Evolutionary conservation across 352 stramenopile species (phyloP).

Genomic region (Pythium grandisporangium): DNA sequence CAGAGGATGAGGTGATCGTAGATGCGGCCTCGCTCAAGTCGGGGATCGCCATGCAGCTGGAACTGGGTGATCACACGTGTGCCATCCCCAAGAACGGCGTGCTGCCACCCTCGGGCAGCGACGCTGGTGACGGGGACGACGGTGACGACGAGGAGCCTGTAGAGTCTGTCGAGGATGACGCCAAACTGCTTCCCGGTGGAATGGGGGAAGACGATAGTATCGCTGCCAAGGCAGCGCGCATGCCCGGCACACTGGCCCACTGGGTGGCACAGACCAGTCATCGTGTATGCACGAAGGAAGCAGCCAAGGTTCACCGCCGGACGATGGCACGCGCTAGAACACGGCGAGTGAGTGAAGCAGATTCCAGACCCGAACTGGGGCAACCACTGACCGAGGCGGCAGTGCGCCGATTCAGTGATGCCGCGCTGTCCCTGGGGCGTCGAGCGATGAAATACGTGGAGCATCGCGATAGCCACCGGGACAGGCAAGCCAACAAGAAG

Average conservation of each 20-base stretch:
- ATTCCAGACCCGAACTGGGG: constrained; percentile 36
- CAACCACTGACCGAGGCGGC: constrained; percentile 54
- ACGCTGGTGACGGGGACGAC: background rate
- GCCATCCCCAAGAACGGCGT: constrained; percentile 1
- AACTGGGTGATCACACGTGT: constrained; percentile 32
- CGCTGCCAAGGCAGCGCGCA: too few relatives aligned
- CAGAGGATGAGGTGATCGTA: constrained; percentile 75
- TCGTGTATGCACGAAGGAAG: too few relatives aligned
- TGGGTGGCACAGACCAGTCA: background rate
- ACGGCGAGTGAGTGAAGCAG: constrained; percentile 43
- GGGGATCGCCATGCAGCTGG: constrained; percentile 53
- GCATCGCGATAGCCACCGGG: constrained; percentile 2
- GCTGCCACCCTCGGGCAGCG: constrained; percentile 5
- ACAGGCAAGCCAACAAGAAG: too few relatives aligned
- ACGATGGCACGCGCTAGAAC: constrained; percentile 2
- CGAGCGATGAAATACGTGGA: constrained; percentile 45
- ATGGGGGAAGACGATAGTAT: too few relatives aligned
- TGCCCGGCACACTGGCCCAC: too few relatives aligned
- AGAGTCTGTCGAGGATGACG: too few relatives aligned
- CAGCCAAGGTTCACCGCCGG: constrained; percentile 5
- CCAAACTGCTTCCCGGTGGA: too few relatives aligned
- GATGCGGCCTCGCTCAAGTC: constrained; percentile 79
- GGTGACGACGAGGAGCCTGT: background rate
- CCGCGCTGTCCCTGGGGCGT: constrained; percentile 47
- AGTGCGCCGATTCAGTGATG: constrained; percentile 51